These are phyloP conservation scores for Cyberlindnera sargentensis DNA, from an alignment of 805 yeast genomes.

Conservation along the genomic window DNA sequence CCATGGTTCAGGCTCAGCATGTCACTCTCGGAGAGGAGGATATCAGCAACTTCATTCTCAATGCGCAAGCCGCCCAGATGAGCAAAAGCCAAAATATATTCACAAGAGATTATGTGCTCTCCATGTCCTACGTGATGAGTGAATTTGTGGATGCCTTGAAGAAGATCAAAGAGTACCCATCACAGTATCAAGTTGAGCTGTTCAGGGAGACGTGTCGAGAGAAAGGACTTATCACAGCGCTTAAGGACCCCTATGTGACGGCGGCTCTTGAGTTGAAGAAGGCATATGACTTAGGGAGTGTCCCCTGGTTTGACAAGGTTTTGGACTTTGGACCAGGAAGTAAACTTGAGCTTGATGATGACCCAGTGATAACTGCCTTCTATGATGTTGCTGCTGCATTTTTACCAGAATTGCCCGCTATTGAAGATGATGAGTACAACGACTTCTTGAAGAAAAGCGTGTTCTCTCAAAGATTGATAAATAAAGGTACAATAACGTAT, in stretches of 20 bases:
- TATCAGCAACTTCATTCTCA: neutral
- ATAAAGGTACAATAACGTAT: slow-evolving; percentile 1
- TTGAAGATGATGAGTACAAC: neutral
- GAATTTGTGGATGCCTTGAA: slow-evolving; percentile 1
- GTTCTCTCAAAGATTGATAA: neutral
- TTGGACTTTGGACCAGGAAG: neutral
- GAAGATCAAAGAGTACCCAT: slow-evolving; percentile 1
- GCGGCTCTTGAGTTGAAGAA: slow-evolving; percentile 6
- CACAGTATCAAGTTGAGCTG: slow-evolving; percentile 1
- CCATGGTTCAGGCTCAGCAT: too few relatives aligned
- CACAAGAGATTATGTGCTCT: neutral
- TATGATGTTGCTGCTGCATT: neutral
- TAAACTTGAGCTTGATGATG: neutral
- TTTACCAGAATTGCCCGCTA: slow-evolving; percentile 1
- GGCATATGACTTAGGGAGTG: slow-evolving; percentile 3
- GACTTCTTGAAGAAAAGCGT: neutral
- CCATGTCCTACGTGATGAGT: slow-evolving; percentile 1
- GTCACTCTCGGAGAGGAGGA: neutral
- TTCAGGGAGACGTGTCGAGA: neutral
- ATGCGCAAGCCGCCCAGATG: neutral
- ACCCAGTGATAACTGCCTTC: neutral
- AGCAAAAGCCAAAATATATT: slow-evolving; percentile 1
- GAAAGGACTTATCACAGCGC: neutral
- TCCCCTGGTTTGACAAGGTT: slow-evolving; percentile 5
- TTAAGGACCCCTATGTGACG: slow-evolving; percentile 1